Percentiles rank a stretch among this genome's conserved stretches.
These are phyloP conservation scores for Danielia oregonensis DNA, from an alignment of 805 yeast species.

Conservation along the genomic window DNA sequence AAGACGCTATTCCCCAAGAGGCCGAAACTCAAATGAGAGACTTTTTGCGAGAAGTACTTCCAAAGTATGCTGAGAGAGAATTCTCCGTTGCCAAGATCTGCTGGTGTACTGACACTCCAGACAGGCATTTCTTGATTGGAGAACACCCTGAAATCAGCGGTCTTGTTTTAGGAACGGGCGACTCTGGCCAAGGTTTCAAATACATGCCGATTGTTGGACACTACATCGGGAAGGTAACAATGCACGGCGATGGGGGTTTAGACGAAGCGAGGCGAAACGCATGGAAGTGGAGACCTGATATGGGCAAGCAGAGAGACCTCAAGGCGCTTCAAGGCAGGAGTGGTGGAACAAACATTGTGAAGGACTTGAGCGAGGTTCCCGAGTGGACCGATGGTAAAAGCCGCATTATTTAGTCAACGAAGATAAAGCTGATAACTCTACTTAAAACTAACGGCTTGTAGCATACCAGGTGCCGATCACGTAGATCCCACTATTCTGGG, in stretches of 20 bases:
- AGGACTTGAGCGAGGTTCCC: not conserved
- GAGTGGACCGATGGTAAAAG: no score
- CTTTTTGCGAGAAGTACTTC: constrained; percentile 11
- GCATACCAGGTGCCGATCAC: no score
- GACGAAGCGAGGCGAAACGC: constrained; percentile 16
- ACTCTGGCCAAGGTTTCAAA: constrained; percentile 47
- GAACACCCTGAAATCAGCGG: constrained; percentile 27
- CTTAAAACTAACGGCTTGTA: no score
- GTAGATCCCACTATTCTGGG: no score
- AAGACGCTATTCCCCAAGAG: constrained; percentile 10
- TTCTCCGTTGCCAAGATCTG: constrained; percentile 12
- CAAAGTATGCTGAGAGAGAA: constrained; percentile 8
- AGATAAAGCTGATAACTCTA: no score
- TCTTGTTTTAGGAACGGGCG: constrained; percentile 44
- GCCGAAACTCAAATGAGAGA: constrained; percentile 9
- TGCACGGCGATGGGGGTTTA: constrained; percentile 25
- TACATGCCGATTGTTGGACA: constrained; percentile 45
- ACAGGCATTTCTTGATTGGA: constrained; percentile 40
- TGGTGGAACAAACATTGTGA: not conserved
- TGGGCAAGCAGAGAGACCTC: constrained; percentile 11
- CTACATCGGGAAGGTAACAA: constrained; percentile 42
- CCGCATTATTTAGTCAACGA: no score
- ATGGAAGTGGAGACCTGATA: constrained; percentile 32
- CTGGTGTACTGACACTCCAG: constrained; percentile 33
- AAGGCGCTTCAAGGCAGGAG: not conserved